These are phyloP conservation scores for Candida khao-thaluensis DNA, from an alignment of 805 yeast species.

Conservation along the genomic window DNA sequence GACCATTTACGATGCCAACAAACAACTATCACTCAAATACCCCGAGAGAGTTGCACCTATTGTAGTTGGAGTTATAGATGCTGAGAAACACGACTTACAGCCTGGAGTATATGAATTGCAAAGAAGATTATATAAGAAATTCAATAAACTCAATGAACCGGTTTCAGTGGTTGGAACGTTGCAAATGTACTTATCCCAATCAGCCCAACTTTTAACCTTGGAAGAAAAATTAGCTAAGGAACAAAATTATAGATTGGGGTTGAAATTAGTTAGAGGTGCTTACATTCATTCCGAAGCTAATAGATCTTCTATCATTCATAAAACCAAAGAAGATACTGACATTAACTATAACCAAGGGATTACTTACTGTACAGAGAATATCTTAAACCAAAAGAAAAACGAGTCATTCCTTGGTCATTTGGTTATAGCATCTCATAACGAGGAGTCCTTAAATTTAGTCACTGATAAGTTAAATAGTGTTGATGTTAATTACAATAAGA, in stretches of 20 bases:
- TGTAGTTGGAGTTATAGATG: conserved; percentile 80
- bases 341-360: conserved; percentile 70
- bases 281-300: conserved; percentile 86
- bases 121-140: conserved; percentile 71
- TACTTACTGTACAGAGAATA: conserved; percentile 55
- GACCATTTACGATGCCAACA: conserved; percentile 54
- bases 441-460: conserved; percentile 70
- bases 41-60: conserved; percentile 72
- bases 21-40: conserved; percentile 44
- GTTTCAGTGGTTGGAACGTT: conserved; percentile 84
- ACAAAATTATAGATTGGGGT: conserved; percentile 68
- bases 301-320: conserved; percentile 65
- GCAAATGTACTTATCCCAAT: conserved; percentile 84
- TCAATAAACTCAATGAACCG: conserved; percentile 58
- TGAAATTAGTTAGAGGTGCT: conserved; percentile 94
- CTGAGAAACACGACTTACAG: conserved; percentile 86
- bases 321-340: conserved; percentile 80
- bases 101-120: conserved; percentile 90
- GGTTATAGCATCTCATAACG: conserved; percentile 90
- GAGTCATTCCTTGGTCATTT: conserved; percentile 65
- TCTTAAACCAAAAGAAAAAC: conserved; percentile 43
- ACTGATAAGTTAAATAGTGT: conserved; percentile 48
- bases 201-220: conserved; percentile 54
- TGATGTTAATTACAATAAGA: conserved; percentile 23
- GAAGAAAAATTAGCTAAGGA: conserved; percentile 67